Evolutionary conservation across 176 grass and related monocot genomes (phyloP), one percentile per base, ranked within the genome.

Genomic region (Triticum timopheevii): DNA sequence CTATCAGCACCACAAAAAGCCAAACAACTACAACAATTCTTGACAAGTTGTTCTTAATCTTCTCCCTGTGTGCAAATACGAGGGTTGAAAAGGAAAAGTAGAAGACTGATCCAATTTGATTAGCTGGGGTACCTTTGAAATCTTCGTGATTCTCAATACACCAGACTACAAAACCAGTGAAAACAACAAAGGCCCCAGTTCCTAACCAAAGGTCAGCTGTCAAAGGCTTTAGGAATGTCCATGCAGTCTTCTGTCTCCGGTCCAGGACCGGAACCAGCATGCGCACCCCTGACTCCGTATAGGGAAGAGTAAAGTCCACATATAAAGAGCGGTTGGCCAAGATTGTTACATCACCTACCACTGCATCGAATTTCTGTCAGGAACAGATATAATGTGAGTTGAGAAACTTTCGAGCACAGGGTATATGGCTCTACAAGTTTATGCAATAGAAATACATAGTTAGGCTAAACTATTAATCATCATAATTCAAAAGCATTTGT

Each of bases 291-390:
- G 95, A 98, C 44, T 90, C 93, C 0, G 91, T 93, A 87, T 92
- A 98, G 34, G 95, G 95, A 83, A 91, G 86, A 19, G 91, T 95
- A 78, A 95, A 98, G 73, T 98, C 95, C 27, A 67, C 91, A 82
- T 90, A 90, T n/a, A 64, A 45, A 31, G 93, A 95, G n/a, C 95
- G 93, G 30, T 91, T 92, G 20, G 81, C 93, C 77, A 89, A 82
- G 64, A 98, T 98, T 50, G 93, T 98, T 44, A 98, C 23, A 36
- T 95, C 96, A 52, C 93, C 96, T 24, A 95, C 90, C 20, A 91
- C 83, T 1, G 91, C 96, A 89, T 98, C 91, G 19, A 13, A 92
- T 33, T 91, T 70, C 96, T 98, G 90, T 39, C 61, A 64, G 47
- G 11, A 74, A 63, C 35, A 69, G 45, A 77, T 49, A 80, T 71